Conservation (phyloP, 345 rosid species). For the Lepidium sativum region DNA sequence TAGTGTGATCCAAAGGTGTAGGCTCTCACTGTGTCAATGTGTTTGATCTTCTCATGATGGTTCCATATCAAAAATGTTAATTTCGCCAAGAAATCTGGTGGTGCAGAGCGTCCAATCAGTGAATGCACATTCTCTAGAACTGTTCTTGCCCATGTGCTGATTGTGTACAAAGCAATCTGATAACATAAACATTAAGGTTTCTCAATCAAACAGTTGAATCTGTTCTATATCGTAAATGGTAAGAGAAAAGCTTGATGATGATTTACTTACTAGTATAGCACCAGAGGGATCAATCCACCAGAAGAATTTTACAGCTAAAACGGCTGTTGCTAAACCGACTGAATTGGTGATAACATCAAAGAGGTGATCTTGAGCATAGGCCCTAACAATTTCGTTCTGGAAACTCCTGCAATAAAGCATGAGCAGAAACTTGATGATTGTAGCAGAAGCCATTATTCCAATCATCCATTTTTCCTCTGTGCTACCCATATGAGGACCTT, state of each 20-base stretch:
- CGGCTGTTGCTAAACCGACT: constrained; percentile 44
- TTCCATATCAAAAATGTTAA: constrained; percentile 77
- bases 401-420: constrained; percentile 47
- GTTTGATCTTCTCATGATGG: constrained; percentile 63
- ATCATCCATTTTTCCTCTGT: constrained; percentile 44
- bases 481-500: constrained; percentile 25
- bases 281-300: constrained; percentile 64
- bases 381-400: constrained; percentile 38
- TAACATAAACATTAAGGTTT: background rate
- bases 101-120: constrained; percentile 65
- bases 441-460: constrained; percentile 41
- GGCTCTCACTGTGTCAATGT: constrained; percentile 75
- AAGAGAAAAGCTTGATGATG: background rate
- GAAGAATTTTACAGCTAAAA: constrained; percentile 34
- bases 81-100: constrained; percentile 72
- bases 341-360: constrained; percentile 54
- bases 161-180: constrained; percentile 83
- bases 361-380: constrained; percentile 51
- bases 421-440: constrained; percentile 37
- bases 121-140: constrained; percentile 67
- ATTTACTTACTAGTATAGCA: constrained; percentile 40
- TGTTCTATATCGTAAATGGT: background rate
- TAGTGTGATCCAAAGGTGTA: constrained; percentile 76
- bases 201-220: background rate
- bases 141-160: constrained; percentile 63